These are phyloP conservation scores for Glycyrrhiza uralensis DNA, from an alignment of 306 rosid species.

Conservation along the genomic window DNA sequence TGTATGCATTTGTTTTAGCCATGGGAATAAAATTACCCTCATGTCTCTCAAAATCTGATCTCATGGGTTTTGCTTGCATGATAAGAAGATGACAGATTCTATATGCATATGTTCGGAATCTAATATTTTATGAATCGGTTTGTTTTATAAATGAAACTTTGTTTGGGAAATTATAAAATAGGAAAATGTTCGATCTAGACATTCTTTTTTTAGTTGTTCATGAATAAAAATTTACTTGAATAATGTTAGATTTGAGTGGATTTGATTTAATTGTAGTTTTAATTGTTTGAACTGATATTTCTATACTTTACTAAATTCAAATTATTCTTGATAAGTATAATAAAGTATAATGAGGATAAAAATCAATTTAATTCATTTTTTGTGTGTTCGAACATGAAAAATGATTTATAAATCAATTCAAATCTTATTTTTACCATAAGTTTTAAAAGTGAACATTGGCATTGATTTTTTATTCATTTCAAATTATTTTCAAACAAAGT, in stretches of 20 bases:
- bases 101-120: background rate
- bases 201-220: background rate
- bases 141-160: background rate
- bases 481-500: background rate
- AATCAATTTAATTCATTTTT: background rate
- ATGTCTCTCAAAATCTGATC: background rate
- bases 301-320: background rate
- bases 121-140: background rate
- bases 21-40: background rate
- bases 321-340: background rate
- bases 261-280: background rate
- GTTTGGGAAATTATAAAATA: background rate
- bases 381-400: background rate
- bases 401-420: background rate
- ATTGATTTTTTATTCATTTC: background rate
- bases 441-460: background rate
- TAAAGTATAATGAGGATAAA: background rate
- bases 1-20: background rate
- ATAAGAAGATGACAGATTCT: background rate
- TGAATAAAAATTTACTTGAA: background rate
- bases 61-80: background rate
- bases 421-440: background rate
- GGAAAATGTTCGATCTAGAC: background rate
- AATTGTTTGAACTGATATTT: background rate
- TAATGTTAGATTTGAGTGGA: background rate